Conservation (phyloP, 345 rosid species). For the Gossypium rotundifolium region DNA sequence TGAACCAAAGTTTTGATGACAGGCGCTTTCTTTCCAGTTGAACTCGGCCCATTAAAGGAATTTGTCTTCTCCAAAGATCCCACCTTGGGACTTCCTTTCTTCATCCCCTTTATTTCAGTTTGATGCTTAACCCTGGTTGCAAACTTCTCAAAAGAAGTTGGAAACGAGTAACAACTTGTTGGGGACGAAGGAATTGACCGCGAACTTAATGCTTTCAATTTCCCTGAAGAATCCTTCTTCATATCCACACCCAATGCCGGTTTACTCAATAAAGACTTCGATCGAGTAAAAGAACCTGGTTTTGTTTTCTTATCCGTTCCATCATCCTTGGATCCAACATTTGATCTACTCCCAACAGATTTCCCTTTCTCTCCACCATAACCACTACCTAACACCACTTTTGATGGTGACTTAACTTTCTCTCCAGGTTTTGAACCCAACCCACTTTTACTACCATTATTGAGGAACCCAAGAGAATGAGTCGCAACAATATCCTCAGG, state of each 20-base stretch:
- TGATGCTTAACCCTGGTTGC: slow-evolving; percentile 73
- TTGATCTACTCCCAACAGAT: slow-evolving; percentile 34
- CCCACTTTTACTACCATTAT: slow-evolving; percentile 16
- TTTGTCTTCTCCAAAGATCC: slow-evolving; percentile 43
- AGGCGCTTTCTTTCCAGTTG: slow-evolving; percentile 46
- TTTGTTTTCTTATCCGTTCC: slow-evolving; percentile 33
- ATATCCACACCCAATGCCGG: slow-evolving; percentile 40
- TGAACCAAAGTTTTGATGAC: slow-evolving; percentile 57
- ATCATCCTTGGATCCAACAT: slow-evolving; percentile 48
- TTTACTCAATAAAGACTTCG: slow-evolving; percentile 51
- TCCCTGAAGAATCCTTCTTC: slow-evolving; percentile 49
- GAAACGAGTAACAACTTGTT: slow-evolving; percentile 80
- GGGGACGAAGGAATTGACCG: slow-evolving; percentile 91
- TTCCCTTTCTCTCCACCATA: slow-evolving; percentile 47
- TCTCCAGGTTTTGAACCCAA: slow-evolving; percentile 41
- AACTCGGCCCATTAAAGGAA: slow-evolving; percentile 44
- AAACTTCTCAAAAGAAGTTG: slow-evolving; percentile 83
- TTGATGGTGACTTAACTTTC: slow-evolving; percentile 36
- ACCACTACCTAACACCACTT: slow-evolving; percentile 22
- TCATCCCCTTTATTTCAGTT: slow-evolving; percentile 47
- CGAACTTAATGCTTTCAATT: slow-evolving; percentile 53
- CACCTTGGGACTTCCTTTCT: slow-evolving; percentile 47
- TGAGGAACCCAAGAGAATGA: slow-evolving; percentile 65
- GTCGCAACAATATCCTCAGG: slow-evolving; percentile 97
- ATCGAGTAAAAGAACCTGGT: slow-evolving; percentile 29